A percentile compares a stretch with the other conserved stretches of the same genome.
Conservation (phyloP, 139 green algal species). For the Chlorella sp. region DNA sequence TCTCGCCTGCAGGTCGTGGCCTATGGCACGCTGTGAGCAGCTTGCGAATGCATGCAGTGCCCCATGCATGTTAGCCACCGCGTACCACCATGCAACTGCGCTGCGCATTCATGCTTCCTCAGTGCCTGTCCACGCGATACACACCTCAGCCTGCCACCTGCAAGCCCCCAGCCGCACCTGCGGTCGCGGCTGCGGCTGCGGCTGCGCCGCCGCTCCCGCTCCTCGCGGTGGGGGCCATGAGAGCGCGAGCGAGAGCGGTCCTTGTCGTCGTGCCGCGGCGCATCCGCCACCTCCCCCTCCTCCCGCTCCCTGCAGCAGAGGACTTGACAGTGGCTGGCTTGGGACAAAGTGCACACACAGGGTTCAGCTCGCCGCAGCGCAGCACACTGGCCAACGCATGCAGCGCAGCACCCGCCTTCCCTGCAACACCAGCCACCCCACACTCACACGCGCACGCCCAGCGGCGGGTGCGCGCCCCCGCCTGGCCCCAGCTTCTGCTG, state of each 20-base stretch:
- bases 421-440: not conserved
- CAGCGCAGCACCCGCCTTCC: not conserved
- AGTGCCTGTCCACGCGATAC: no score
- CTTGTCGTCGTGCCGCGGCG: no score
- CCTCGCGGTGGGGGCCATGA: no score
- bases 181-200: slow-evolving; percentile 25
- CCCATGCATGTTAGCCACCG: no score
- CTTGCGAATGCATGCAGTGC: no score
- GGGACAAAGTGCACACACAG: not conserved
- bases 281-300: slow-evolving; percentile 15
- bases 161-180: not conserved
- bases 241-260: no score
- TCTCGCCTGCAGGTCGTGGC: no score
- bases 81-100: no score
- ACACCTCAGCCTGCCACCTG: no score
- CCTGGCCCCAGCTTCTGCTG: slow-evolving; percentile 43
- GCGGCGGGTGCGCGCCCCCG: not conserved
- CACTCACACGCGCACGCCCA: not conserved
- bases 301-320: not conserved
- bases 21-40: no score
- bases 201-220: not conserved
- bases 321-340: not conserved
- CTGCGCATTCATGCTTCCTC: no score
- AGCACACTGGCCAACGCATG: not conserved
- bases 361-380: not conserved